Percentiles rank a stretch among this genome's conserved stretches.
Evolutionary conservation across 2,329 filamentous ascomycete species (phyloP).

Genomic region (Scedosporium aurantiacum): DNA sequence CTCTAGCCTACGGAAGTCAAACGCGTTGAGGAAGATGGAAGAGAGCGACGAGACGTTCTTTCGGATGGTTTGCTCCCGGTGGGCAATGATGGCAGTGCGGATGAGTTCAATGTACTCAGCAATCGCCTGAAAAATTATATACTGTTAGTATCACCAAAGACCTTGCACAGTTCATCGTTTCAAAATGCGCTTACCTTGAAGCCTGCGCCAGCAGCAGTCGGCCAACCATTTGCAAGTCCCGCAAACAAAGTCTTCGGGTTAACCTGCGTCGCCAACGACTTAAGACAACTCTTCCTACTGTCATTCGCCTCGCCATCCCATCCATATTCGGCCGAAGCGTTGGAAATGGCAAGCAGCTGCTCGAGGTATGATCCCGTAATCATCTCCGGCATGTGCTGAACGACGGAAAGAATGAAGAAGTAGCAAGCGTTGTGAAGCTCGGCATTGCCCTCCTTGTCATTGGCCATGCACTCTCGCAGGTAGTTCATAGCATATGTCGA

Average conservation of each 20-base stretch:
- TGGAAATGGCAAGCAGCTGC: conserved; percentile 60
- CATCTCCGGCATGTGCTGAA: conserved; percentile 83
- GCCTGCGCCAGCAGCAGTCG: conserved; percentile 49
- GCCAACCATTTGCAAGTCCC: conserved; percentile 64
- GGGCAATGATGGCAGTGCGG: conserved; percentile 60
- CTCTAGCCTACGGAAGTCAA: conserved; percentile 55
- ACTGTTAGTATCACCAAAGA: conserved; percentile 18
- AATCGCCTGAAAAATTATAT: conserved; percentile 42
- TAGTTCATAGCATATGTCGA: conserved; percentile 63
- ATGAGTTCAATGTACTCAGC: conserved; percentile 61
- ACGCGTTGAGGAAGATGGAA: conserved; percentile 44
- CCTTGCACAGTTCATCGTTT: background rate
- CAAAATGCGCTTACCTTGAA: conserved; percentile 40
- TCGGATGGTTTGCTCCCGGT: conserved; percentile 66
- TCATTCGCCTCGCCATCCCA: conserved; percentile 53
- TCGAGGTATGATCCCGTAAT: conserved; percentile 66
- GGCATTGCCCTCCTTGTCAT: conserved; percentile 39
- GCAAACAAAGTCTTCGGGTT: conserved; percentile 66
- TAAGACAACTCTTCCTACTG: conserved; percentile 57
- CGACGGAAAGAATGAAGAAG: conserved; percentile 65
- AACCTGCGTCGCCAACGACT: conserved; percentile 64
- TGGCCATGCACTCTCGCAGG: conserved; percentile 49
- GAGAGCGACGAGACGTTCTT: conserved; percentile 65
- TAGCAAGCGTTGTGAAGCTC: conserved; percentile 75
- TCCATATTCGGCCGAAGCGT: conserved; percentile 50